Conservation (phyloP, 2,329 filamentous ascomycete genomes). For the Blastomyces gilchristii region DNA sequence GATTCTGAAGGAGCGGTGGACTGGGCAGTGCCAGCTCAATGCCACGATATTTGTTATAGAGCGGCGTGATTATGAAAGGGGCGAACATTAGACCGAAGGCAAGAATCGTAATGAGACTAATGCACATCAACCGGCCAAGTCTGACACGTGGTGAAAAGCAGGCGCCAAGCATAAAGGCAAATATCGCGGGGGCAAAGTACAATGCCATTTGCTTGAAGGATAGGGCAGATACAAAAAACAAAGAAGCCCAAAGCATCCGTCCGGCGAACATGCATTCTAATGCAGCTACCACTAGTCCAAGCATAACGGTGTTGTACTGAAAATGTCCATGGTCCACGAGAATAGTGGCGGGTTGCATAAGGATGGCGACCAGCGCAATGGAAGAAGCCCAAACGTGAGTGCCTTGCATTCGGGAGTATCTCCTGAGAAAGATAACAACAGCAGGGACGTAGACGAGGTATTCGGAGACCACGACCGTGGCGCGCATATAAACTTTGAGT, state of each 20-base stretch:
- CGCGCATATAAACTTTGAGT: conserved; percentile 92
- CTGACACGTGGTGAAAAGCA: conserved; percentile 69
- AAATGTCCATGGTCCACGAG: conserved; percentile 94
- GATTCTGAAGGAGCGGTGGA: conserved; percentile 48
- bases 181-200: conserved; percentile 89
- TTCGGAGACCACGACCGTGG: conserved; percentile 80
- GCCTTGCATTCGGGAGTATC: conserved; percentile 64
- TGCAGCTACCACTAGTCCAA: conserved; percentile 76
- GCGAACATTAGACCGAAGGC: conserved; percentile 67
- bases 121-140: conserved; percentile 57
- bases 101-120: conserved; percentile 60
- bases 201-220: conserved; percentile 99
- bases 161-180: conserved; percentile 78
- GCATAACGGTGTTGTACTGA: conserved; percentile 98
- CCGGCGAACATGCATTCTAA: conserved; percentile 83
- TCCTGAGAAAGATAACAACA: conserved; percentile 70
- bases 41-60: conserved; percentile 58
- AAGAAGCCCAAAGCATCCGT: conserved; percentile 73
- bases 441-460: conserved; percentile 84
- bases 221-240: conserved; percentile 89
- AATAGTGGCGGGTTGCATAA: conserved; percentile 85
- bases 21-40: conserved; percentile 53
- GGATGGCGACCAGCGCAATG: conserved; percentile 75
- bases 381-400: conserved; percentile 74
- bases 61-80: conserved; percentile 61